phyloP scores from a whole-genome alignment of 306 rosid genomes.

The Comarum palustre region DNA sequence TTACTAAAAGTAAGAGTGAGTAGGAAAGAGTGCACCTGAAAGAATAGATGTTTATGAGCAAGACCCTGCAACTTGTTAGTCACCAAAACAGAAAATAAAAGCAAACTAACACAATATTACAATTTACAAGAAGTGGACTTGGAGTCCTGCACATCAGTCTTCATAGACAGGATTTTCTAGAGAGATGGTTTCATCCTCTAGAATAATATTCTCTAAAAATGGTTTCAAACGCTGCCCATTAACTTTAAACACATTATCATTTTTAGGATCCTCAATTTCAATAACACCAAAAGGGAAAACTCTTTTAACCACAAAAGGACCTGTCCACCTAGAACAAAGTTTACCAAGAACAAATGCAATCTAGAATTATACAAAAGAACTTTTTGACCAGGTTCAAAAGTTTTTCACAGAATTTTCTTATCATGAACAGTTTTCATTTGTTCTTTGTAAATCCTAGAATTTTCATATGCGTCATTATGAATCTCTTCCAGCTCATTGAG shows the following conservation, averaged over 20 bases:
- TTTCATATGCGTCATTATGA: not conserved
- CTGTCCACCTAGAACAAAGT: not conserved
- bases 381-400: not conserved
- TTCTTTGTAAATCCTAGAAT: not conserved
- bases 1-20: no score
- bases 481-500: not conserved
- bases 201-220: no score
- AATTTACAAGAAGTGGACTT: not conserved
- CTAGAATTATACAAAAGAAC: not conserved
- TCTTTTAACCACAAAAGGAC: not conserved
- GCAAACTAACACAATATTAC: not conserved
- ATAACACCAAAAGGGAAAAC: not conserved
- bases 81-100: not conserved
- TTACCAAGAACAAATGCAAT: constrained; percentile 5
- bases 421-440: not conserved
- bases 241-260: not conserved
- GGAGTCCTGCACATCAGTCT: not conserved
- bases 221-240: no score
- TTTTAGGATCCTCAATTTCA: not conserved
- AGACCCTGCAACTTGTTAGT: no score
- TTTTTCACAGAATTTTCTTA: not conserved
- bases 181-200: no score
- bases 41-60: no score
- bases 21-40: no score
- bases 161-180: no score